Conservation (phyloP, 2,329 filamentous ascomycete species). For the Lasiodiplodia sp. region DNA sequence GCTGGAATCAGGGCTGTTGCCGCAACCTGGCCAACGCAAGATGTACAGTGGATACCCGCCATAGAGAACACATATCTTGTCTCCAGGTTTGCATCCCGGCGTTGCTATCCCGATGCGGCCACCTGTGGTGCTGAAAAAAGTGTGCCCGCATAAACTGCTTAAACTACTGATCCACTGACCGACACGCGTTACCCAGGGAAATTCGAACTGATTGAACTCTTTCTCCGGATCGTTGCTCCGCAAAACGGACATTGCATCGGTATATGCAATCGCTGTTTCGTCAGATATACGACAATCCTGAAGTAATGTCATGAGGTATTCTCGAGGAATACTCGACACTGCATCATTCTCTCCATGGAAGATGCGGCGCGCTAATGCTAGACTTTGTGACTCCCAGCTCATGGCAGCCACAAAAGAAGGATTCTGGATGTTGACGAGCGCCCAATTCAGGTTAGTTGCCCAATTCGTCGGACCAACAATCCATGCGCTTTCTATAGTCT, state of each 20-base stretch:
- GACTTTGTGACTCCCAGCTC: not conserved
- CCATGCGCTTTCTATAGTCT: not conserved
- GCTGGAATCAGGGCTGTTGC: too few species aligned
- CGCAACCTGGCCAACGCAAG: not conserved
- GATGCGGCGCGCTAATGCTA: not conserved
- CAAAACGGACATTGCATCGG: not conserved
- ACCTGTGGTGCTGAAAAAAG: not conserved
- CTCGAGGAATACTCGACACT: not conserved
- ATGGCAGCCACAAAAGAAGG: not conserved
- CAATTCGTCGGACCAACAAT: not conserved
- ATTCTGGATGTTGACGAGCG: not conserved
- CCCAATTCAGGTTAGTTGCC: rapidly evolving
- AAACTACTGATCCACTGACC: rapidly evolving
- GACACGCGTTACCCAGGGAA: not conserved
- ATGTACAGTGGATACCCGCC: not conserved
- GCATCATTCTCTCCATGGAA: not conserved
- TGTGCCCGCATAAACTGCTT: not conserved
- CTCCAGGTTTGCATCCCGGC: not conserved
- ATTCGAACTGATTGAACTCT: not conserved
- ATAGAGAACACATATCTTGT: not conserved
- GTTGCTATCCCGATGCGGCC: not conserved
- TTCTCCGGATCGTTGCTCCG: not conserved
- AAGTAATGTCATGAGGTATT: not conserved
- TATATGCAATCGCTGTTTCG: not conserved
- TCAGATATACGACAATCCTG: not conserved